phyloP scores from a whole-genome alignment of 1,284 basidiomycete species.

The Hemileia vastatrix region DNA sequence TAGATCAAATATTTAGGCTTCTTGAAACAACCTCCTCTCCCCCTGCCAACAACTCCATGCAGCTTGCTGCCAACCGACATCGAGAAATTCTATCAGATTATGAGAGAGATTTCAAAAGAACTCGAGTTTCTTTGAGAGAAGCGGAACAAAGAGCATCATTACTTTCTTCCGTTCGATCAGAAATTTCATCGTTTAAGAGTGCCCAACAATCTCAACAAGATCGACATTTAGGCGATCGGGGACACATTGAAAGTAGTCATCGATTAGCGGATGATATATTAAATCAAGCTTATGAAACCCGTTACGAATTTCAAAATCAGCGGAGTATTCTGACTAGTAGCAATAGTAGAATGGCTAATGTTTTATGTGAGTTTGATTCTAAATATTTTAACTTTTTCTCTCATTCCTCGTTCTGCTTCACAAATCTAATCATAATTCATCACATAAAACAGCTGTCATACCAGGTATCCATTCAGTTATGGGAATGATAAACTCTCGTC shows the following conservation, averaged over 20 bases:
- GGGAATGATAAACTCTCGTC: slow-evolving; percentile 79
- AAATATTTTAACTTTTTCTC: background rate
- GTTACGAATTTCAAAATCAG: slow-evolving; percentile 86
- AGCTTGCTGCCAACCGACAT: slow-evolving; percentile 8
- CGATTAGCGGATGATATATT: slow-evolving; percentile 18
- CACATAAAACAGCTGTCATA: slow-evolving; percentile 58
- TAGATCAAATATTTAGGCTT: slow-evolving; percentile 21
- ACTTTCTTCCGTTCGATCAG: slow-evolving; percentile 16
- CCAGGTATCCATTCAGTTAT: slow-evolving; percentile 88
- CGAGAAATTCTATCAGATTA: slow-evolving; percentile 10
- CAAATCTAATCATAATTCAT: background rate
- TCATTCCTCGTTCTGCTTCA: background rate
- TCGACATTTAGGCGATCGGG: slow-evolving; percentile 13
- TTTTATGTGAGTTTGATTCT: slow-evolving; percentile 56
- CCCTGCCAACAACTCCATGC: slow-evolving; percentile 6
- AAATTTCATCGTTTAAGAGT: slow-evolving; percentile 20
- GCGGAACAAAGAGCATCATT: slow-evolving; percentile 18
- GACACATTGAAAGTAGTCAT: slow-evolving; percentile 9
- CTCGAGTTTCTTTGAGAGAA: slow-evolving; percentile 7
- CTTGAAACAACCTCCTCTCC: slow-evolving; percentile 10
- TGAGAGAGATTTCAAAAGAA: slow-evolving; percentile 18
- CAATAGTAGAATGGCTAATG: slow-evolving; percentile 69
- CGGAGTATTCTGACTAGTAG: slow-evolving; percentile 63
- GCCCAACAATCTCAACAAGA: slow-evolving; percentile 8
- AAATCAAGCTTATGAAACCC: slow-evolving; percentile 85